A percentile compares a stretch with the other conserved stretches of the same genome.
Evolutionary conservation across 179 eudicot genomes (phyloP).

Genomic region (Silene coronaria): DNA sequence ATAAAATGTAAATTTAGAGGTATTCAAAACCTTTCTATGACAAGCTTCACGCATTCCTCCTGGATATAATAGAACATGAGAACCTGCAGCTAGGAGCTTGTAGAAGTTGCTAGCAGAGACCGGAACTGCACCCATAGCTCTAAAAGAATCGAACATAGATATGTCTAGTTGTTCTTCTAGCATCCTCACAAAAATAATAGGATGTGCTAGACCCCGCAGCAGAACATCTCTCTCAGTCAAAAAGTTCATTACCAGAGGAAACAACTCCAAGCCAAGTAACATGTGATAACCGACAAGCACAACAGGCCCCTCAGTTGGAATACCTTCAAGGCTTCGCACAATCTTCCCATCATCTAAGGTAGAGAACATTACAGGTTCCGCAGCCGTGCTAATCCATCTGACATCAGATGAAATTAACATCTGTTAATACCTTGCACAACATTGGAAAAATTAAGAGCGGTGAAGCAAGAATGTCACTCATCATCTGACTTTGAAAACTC

Average conservation of each 20-base stretch:
- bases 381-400: conserved; percentile 46
- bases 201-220: conserved; percentile 67
- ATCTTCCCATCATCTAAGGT: conserved; percentile 60
- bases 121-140: conserved; percentile 77
- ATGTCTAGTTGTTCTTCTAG: conserved; percentile 35
- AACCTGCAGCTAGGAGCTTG: conserved; percentile 53
- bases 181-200: conserved; percentile 46
- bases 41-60: conserved; percentile 88
- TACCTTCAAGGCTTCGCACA: conserved; percentile 60
- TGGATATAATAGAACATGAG: conserved; percentile 72
- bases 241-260: conserved; percentile 38
- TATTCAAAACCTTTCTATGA: conserved; percentile 50
- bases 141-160: conserved; percentile 43
- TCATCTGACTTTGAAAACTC: not conserved
- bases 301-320: conserved; percentile 80
- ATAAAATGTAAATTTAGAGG: conserved; percentile 6
- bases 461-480: not conserved
- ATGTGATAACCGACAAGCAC: conserved; percentile 68
- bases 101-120: conserved; percentile 58
- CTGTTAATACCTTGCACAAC: not conserved
- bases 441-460: not conserved
- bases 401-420: not conserved
- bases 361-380: conserved; percentile 64
- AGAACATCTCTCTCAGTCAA: conserved; percentile 46
- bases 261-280: conserved; percentile 59